phyloP scores from a whole-genome alignment of 2,329 filamentous ascomycete genomes.

The Clathrospora elynae region DNA sequence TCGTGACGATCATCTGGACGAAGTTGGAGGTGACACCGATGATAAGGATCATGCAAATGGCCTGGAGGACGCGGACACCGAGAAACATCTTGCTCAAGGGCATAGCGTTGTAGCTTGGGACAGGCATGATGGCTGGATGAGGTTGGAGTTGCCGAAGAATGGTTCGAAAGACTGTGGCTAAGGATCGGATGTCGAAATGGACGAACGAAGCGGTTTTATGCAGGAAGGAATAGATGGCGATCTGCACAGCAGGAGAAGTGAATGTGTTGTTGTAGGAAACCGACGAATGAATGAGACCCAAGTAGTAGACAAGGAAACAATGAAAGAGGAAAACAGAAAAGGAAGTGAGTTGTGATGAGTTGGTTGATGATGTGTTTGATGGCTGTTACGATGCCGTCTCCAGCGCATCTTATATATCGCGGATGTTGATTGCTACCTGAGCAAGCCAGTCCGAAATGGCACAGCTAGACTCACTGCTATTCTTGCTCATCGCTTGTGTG shows the following conservation, averaged over 20 bases:
- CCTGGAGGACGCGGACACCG: conserved; percentile 71
- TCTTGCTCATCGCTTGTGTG: conserved; percentile 39
- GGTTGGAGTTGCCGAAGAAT: conserved; percentile 5
- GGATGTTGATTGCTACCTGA: conserved; percentile 18
- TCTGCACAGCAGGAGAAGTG: conserved; percentile 47
- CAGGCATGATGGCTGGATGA: conserved; percentile 53
- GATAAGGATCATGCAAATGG: conserved; percentile 72
- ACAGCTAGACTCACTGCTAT: conserved; percentile 40
- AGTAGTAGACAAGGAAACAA: conserved; percentile 44
- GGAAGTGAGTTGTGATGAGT: conserved; percentile 41
- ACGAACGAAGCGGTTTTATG: conserved; percentile 29
- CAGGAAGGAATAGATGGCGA: conserved; percentile 38
- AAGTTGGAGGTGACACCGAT: conserved; percentile 85
- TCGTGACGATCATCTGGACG: conserved; percentile 73
- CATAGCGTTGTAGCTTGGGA: conserved; percentile 68
- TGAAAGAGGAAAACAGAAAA: conserved; percentile 44
- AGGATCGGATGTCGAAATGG: conserved; percentile 26
- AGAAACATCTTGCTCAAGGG: conserved; percentile 78
- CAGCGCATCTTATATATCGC: conserved; percentile 39
- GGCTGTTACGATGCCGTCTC: conserved; percentile 20
- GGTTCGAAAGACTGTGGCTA: conserved; percentile 20
- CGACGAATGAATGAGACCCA: conserved; percentile 26
- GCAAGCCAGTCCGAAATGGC: conserved; percentile 25
- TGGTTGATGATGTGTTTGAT: conserved; percentile 45
- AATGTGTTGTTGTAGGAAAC: conserved; percentile 24